A percentile compares a stretch with the other conserved stretches of the same genome.
These are phyloP conservation scores for Skeletonema tropicum DNA, from an alignment of 108 stramenopile species.

Conservation along the genomic window DNA sequence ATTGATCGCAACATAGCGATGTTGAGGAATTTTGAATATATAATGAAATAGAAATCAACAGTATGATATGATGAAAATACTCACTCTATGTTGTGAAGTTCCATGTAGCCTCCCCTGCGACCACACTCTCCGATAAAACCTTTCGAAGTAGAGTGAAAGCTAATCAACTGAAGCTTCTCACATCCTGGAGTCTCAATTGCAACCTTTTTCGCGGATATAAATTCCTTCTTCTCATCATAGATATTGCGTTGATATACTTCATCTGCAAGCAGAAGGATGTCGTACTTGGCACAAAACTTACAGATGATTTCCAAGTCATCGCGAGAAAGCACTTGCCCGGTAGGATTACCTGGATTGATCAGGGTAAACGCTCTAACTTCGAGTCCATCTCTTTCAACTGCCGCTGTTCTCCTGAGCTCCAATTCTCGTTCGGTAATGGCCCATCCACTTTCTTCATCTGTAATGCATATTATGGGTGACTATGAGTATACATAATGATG, in stretches of 20 bases:
- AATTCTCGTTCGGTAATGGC: slow-evolving; percentile 76
- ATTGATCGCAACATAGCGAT: neutral
- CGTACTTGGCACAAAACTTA: slow-evolving; percentile 75
- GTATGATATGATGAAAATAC: neutral
- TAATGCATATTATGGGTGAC: neutral
- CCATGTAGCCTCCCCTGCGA: slow-evolving; percentile 93
- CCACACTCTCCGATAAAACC: slow-evolving; percentile 96
- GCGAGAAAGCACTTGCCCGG: slow-evolving; percentile 82
- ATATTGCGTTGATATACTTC: slow-evolving; percentile 94
- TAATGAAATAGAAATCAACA: neutral
- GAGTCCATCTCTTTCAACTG: slow-evolving; percentile 63
- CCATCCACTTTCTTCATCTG: slow-evolving; percentile 85
- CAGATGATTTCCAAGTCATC: slow-evolving; percentile 82
- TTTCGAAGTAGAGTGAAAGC: slow-evolving; percentile 93
- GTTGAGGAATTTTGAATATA: neutral
- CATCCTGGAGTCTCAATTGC: slow-evolving; percentile 61
- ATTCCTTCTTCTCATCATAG: slow-evolving; percentile 72
- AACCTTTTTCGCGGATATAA: slow-evolving; percentile 82
- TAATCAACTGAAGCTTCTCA: slow-evolving; percentile 84
- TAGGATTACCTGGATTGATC: slow-evolving; percentile 98
- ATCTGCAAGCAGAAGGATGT: slow-evolving; percentile 89
- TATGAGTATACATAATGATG: neutral
- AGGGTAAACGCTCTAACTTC: slow-evolving; percentile 82
- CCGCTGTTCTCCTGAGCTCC: slow-evolving; percentile 60
- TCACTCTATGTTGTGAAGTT: slow-evolving; percentile 80